Conservation (phyloP, 2,329 filamentous ascomycete species). For the Fusarium sp. region DNA sequence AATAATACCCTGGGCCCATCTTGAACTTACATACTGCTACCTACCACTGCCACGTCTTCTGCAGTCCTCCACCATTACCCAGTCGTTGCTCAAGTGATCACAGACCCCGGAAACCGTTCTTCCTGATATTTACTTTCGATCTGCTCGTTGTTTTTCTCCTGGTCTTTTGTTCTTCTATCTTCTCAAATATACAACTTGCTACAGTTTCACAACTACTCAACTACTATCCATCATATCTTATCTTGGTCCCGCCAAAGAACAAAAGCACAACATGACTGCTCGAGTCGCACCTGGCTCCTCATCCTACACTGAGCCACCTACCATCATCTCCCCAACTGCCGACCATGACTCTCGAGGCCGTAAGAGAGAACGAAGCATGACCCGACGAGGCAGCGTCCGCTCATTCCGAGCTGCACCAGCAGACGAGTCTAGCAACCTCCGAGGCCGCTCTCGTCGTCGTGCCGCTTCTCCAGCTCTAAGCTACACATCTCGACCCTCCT, state of each 20-base stretch:
- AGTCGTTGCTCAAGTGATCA: constrained; percentile 33
- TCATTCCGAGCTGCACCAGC: constrained; percentile 48
- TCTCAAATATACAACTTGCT: constrained; percentile 7
- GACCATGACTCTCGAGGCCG: constrained; percentile 54
- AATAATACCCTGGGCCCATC: neutral
- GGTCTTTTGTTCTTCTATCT: neutral
- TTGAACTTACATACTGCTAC: constrained; percentile 19
- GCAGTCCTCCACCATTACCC: constrained; percentile 15
- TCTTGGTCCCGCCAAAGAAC: constrained; percentile 2
- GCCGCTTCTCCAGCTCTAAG: constrained; percentile 53
- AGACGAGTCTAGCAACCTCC: constrained; percentile 58
- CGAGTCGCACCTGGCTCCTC: constrained; percentile 38
- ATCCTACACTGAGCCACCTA: constrained; percentile 41
- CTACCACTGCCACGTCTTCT: constrained; percentile 33
- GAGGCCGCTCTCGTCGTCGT: constrained; percentile 56
- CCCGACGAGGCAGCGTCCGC: constrained; percentile 50
- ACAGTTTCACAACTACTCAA: constrained; percentile 11
- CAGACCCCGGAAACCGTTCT: constrained; percentile 10
- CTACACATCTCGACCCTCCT: constrained; percentile 51
- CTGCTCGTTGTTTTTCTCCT: neutral
- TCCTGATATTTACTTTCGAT: constrained; percentile 7
- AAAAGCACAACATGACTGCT: constrained; percentile 43
- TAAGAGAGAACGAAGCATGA: constrained; percentile 56
- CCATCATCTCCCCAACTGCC: constrained; percentile 36
- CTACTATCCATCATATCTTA: neutral